Conservation (phyloP, 495 filamentous ascomycete genomes). For the Articulospora tetracladia region DNA sequence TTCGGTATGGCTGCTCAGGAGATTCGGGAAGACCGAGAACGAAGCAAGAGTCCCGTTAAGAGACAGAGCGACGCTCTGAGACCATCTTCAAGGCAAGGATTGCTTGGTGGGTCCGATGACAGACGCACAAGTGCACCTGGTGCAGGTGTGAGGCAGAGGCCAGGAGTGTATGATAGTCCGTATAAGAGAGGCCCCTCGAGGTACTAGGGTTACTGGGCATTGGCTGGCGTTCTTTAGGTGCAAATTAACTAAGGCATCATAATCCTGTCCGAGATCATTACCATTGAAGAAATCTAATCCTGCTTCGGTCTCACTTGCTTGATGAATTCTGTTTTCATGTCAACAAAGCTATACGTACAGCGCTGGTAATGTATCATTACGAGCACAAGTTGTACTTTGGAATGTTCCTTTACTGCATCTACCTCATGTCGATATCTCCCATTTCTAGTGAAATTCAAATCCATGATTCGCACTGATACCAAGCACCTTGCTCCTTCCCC, state of each 20-base stretch:
- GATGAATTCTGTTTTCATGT: neutral
- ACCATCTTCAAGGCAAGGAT: neutral
- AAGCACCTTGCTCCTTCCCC: neutral
- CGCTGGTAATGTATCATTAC: too few relatives aligned
- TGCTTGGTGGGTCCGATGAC: constrained; percentile 1
- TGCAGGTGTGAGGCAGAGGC: constrained; percentile 12
- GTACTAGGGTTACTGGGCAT: constrained; percentile 14
- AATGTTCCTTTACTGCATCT: too few relatives aligned
- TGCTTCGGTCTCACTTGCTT: neutral
- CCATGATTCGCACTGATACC: too few relatives aligned
- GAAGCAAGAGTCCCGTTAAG: constrained; percentile 24
- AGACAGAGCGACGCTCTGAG: constrained; percentile 15
- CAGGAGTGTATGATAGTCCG: constrained; percentile 12
- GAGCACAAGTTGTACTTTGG: too few relatives aligned
- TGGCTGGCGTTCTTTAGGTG: constrained; percentile 1
- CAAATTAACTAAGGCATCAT: neutral
- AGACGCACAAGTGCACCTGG: constrained; percentile 20
- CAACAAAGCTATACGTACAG: too few relatives aligned
- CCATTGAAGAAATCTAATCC: too few relatives aligned
- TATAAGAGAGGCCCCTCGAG: constrained; percentile 20
- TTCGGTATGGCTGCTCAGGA: constrained; percentile 51
- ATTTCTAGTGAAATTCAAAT: too few relatives aligned
- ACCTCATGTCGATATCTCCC: too few relatives aligned
- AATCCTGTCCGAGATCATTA: too few relatives aligned
- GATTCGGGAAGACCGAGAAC: constrained; percentile 21